Conservation (phyloP, 176 grass and related monocot species). For the Rhynchospora pubera region DNA sequence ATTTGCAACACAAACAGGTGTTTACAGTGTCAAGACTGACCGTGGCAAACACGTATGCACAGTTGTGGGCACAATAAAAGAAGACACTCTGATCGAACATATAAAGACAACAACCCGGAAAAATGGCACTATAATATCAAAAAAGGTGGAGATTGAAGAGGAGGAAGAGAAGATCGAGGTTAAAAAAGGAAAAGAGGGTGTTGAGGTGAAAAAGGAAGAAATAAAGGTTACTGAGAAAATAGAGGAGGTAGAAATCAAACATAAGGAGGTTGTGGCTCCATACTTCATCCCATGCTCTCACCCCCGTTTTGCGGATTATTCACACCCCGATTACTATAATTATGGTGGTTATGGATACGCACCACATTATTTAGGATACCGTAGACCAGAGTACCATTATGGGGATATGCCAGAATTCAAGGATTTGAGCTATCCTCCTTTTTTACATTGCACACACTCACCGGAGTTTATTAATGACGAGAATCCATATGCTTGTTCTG, state of each 20-base stretch:
- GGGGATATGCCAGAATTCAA: slow-evolving; percentile 27
- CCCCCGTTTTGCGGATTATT: slow-evolving; percentile 43
- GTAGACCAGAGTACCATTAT: slow-evolving; percentile 10
- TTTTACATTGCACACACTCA: slow-evolving; percentile 70
- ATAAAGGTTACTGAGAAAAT: slow-evolving; percentile 7
- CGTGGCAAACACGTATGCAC: slow-evolving; percentile 46
- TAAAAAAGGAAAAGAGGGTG: slow-evolving; percentile 19
- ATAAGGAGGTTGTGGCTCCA: slow-evolving; percentile 46
- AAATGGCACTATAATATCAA: slow-evolving; percentile 32
- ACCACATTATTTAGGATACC: slow-evolving; percentile 4
- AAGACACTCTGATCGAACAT: slow-evolving; percentile 50
- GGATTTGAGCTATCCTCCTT: slow-evolving; percentile 34
- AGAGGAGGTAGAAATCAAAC: slow-evolving; percentile 44
- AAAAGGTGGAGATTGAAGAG: slow-evolving; percentile 37
- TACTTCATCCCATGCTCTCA: slow-evolving; percentile 82
- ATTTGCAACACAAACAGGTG: slow-evolving; percentile 28
- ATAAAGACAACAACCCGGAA: slow-evolving; percentile 45
- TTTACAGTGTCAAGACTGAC: slow-evolving; percentile 63
- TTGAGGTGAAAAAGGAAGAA: slow-evolving; percentile 12
- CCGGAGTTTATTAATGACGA: slow-evolving; percentile 59
- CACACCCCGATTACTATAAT: slow-evolving; percentile 19
- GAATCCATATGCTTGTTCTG: slow-evolving; percentile 56
- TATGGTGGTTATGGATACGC: slow-evolving; percentile 2
- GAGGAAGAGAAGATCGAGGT: slow-evolving; percentile 37
- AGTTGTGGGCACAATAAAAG: slow-evolving; percentile 45